Evolutionary conservation across 371 early-diverging fungal genomes (phyloP), one percentile per base, ranked within the genome.

Genomic region (Mucor racemosus): DNA sequence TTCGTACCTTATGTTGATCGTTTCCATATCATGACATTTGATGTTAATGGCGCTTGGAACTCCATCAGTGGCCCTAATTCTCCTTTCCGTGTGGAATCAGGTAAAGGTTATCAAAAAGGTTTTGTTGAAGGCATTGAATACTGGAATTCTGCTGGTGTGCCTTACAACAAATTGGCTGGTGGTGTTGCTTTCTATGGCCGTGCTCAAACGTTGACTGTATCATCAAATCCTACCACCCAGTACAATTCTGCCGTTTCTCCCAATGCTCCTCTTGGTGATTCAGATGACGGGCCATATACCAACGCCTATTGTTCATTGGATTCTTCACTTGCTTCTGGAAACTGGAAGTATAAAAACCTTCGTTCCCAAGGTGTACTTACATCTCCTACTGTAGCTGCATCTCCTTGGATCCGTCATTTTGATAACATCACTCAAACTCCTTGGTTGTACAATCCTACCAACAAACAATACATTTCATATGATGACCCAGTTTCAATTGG

Each of bases 271-370:
- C n/a, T 57, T 6, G 86, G 86, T 14, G 86, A 88, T 67, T 66
- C 67, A 11, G 58, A 70, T 15, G 88, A 86, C 70, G 83, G 74
- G 1, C 71, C 76, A n/a, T 84, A 83, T 78, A 80, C 82, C 40
- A 82, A 85, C 31, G 71, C 73, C 14, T 79, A 81, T 21, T 84
- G 85, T 33, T 19, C 64, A 33, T 44, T 64, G 11, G 77, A 74
- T 19, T 69, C 73, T 9, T 71, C 67, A 13, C 66, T 75, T 56
- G 75, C 80, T 55, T 84, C 86, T 53, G 89, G 89, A 7, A 76
- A 82, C 9, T 89, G 90, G 90, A 81, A 82, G 50, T 90, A 81
- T 76, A 79, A 74, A 61, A 83, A 88, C 65, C 55, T 92, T 64
- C 80, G 90, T 17, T 82, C 81, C 13, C 83, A 87, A 76, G 84